Evolutionary conservation across 305 asterid species (phyloP).

Genomic region (Fraxinus ornus): DNA sequence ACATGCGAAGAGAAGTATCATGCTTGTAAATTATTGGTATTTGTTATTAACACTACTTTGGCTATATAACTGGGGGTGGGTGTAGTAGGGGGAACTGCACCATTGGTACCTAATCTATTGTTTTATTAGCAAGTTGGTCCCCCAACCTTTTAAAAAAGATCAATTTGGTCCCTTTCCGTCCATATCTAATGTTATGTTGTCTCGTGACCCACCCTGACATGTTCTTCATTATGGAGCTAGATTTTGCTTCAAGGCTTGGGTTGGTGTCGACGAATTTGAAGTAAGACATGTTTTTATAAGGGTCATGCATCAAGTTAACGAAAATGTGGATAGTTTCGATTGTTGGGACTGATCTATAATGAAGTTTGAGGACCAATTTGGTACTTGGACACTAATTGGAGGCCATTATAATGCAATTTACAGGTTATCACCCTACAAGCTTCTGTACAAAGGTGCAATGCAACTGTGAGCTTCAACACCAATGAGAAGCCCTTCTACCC

Average conservation of each 20-base stretch:
- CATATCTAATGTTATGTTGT: neutral
- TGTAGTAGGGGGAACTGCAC: neutral
- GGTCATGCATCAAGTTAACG: neutral
- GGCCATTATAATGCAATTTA: neutral
- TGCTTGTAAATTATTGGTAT: neutral
- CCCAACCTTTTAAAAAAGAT: neutral
- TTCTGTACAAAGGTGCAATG: constrained; percentile 59
- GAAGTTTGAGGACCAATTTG: neutral
- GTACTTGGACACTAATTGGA: neutral
- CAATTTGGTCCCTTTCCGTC: neutral
- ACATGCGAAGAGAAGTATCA: neutral
- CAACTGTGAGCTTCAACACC: constrained; percentile 36
- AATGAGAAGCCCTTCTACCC: constrained; percentile 54
- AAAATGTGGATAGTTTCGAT: neutral
- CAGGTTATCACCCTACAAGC: constrained; percentile 62
- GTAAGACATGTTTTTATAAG: neutral
- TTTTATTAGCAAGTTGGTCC: neutral
- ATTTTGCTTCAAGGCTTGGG: neutral
- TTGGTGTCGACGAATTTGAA: neutral
- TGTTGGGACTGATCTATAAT: neutral
- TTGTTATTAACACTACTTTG: neutral
- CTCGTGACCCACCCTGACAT: neutral
- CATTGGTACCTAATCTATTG: neutral
- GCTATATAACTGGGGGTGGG: neutral
- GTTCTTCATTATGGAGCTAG: neutral